phyloP scores from a whole-genome alignment of 306 rosid species.

The Cicer yamashitae region DNA sequence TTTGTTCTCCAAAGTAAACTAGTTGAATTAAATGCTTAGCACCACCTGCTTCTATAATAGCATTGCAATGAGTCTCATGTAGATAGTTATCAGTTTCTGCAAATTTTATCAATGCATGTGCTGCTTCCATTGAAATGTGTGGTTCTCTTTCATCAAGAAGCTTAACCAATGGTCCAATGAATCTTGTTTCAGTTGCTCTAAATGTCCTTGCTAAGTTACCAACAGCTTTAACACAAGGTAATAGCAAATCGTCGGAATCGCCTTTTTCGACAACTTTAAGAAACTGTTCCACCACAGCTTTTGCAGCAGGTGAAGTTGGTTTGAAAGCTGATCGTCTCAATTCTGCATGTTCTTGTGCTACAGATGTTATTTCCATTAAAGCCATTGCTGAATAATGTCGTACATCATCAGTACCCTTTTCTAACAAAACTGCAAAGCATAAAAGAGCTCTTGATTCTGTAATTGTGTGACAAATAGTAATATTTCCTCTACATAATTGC shows the following conservation, averaged over 20 bases:
- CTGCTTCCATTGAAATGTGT: conserved; percentile 54
- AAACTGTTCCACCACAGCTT: conserved; percentile 69
- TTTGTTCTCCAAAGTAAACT: conserved; percentile 70
- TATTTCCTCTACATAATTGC: conserved; percentile 65
- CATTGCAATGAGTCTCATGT: conserved; percentile 74
- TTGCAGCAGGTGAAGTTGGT: conserved; percentile 78
- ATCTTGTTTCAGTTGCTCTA: conserved; percentile 69
- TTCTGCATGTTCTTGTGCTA: conserved; percentile 65
- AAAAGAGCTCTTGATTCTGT: conserved; percentile 78
- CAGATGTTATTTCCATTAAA: conserved; percentile 71
- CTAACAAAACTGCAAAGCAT: conserved; percentile 73
- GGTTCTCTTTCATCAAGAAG: conserved; percentile 73
- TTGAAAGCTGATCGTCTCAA: conserved; percentile 77
- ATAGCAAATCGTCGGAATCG: conserved; percentile 54
- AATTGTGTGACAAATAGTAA: conserved; percentile 61
- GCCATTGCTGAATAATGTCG: conserved; percentile 63
- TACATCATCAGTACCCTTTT: conserved; percentile 64
- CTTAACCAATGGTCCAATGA: conserved; percentile 65
- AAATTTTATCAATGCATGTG: conserved; percentile 63
- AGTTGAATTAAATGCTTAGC: conserved; percentile 72
- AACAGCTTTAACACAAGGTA: conserved; percentile 57
- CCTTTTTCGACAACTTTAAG: conserved; percentile 56
- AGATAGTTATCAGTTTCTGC: conserved; percentile 72
- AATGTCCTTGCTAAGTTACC: conserved; percentile 81
- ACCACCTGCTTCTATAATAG: conserved; percentile 74